Evolutionary conservation across 2,329 filamentous ascomycete genomes (phyloP).

Genomic region (Fonsecaea pedrosoi): DNA sequence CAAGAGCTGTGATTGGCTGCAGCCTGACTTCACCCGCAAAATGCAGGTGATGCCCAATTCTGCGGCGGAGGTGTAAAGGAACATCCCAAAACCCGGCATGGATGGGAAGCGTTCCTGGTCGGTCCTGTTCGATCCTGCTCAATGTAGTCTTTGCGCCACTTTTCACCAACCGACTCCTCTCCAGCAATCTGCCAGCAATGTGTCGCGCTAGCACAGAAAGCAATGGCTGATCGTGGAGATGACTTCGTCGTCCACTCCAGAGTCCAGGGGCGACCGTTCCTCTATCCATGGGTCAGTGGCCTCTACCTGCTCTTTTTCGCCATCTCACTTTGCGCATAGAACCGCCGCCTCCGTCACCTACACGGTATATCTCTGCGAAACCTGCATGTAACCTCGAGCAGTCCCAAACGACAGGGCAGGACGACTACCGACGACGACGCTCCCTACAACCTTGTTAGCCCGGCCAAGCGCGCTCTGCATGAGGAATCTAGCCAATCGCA

Average conservation of each 20-base stretch:
- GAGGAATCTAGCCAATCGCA: slow-evolving; percentile 52
- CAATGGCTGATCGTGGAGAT: slow-evolving; percentile 33
- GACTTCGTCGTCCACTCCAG: slow-evolving; percentile 22
- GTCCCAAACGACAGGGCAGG: slow-evolving; percentile 59
- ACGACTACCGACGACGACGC: slow-evolving; percentile 79
- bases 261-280: slow-evolving; percentile 52
- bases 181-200: slow-evolving; percentile 19
- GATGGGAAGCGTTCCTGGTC: neutral
- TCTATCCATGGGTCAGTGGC: slow-evolving; percentile 57
- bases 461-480: slow-evolving; percentile 68
- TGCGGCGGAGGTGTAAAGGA: neutral
- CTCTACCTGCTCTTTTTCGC: neutral
- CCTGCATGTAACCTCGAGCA: slow-evolving; percentile 69
- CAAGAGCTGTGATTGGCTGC: neutral
- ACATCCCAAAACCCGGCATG: neutral
- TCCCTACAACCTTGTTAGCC: slow-evolving; percentile 69
- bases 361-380: slow-evolving; percentile 88
- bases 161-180: neutral
- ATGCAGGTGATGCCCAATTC: neutral
- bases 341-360: slow-evolving; percentile 86
- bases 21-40: slow-evolving; percentile 10
- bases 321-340: slow-evolving; percentile 56
- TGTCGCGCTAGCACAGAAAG: slow-evolving; percentile 14
- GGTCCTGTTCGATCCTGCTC: neutral
- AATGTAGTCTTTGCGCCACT: neutral